Percentiles rank a stretch among this genome's conserved stretches.
These are phyloP conservation scores for Zea luxurians DNA, from an alignment of 176 grass and related monocot genomes.

Conservation along the genomic window DNA sequence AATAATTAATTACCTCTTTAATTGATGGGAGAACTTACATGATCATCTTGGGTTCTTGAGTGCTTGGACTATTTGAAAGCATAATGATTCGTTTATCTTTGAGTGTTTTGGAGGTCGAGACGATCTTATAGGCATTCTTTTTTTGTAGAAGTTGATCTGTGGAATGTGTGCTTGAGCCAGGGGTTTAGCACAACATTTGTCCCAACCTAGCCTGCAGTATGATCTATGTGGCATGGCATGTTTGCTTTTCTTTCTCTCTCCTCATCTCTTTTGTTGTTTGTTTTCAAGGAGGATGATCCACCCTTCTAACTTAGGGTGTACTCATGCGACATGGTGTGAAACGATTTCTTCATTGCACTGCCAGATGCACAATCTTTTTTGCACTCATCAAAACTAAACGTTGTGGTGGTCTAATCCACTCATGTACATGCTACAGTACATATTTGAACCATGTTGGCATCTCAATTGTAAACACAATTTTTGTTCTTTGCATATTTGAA, in stretches of 20 bases:
- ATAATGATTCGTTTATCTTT: background rate
- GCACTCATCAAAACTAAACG: background rate
- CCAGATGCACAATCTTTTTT: slow-evolving; percentile 8
- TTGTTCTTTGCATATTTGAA: slow-evolving; percentile 48
- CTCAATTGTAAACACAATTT: slow-evolving; percentile 27
- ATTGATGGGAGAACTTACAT: background rate
- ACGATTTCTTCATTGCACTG: background rate
- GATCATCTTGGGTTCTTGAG: background rate
- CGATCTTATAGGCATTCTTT: background rate
- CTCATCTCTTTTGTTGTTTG: background rate
- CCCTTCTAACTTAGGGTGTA: background rate
- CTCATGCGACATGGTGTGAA: slow-evolving; percentile 11
- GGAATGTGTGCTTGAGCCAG: background rate
- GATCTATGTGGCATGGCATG: background rate
- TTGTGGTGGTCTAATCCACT: slow-evolving; percentile 13
- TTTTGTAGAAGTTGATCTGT: background rate
- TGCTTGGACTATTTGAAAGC: background rate
- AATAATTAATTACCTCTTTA: background rate
- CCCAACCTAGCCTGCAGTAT: background rate
- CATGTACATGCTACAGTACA: background rate
- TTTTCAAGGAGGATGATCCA: background rate
- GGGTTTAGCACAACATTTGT: background rate
- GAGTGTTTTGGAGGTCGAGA: background rate
- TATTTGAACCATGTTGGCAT: slow-evolving; percentile 5
- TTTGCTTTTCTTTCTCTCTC: background rate